Conservation (phyloP, 2,329 filamentous ascomycete genomes). For the Lachnellula suecica region DNA sequence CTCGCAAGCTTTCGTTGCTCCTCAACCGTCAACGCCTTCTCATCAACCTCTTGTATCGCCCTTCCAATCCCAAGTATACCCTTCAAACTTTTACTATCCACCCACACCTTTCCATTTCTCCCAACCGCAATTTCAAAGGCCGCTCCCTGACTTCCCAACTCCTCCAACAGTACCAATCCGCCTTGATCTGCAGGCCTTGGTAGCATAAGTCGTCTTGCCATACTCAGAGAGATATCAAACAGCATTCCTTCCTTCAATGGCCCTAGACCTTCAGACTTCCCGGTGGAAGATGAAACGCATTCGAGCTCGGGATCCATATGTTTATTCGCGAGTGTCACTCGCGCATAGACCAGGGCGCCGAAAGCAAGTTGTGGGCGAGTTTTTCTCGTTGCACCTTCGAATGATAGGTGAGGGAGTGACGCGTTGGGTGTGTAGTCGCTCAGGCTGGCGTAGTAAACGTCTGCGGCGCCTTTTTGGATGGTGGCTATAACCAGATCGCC, state of each 20-base stretch:
- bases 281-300: conserved; percentile 82
- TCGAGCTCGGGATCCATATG: conserved; percentile 89
- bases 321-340: conserved; percentile 73
- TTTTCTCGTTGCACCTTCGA: conserved; percentile 90
- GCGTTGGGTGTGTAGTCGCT: conserved; percentile 65
- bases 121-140: conserved; percentile 94
- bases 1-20: conserved; percentile 71
- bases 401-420: conserved; percentile 82
- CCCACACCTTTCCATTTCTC: conserved; percentile 89
- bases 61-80: conserved; percentile 76
- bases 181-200: conserved; percentile 60
- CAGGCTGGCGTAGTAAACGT: conserved; percentile 78
- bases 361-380: conserved; percentile 75
- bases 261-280: conserved; percentile 85
- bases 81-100: conserved; percentile 73
- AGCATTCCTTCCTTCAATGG: conserved; percentile 84
- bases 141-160: conserved; percentile 72
- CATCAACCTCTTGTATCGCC: conserved; percentile 76
- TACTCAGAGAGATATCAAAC: conserved; percentile 74
- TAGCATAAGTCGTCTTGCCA: conserved; percentile 78
- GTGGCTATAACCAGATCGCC: conserved; percentile 89
- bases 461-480: conserved; percentile 71
- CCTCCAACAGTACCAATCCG: conserved; percentile 72
- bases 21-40: conserved; percentile 59
- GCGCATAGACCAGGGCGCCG: conserved; percentile 85